phyloP scores from a whole-genome alignment of 768 basidiomycete species.

The Rickenella mellea region DNA sequence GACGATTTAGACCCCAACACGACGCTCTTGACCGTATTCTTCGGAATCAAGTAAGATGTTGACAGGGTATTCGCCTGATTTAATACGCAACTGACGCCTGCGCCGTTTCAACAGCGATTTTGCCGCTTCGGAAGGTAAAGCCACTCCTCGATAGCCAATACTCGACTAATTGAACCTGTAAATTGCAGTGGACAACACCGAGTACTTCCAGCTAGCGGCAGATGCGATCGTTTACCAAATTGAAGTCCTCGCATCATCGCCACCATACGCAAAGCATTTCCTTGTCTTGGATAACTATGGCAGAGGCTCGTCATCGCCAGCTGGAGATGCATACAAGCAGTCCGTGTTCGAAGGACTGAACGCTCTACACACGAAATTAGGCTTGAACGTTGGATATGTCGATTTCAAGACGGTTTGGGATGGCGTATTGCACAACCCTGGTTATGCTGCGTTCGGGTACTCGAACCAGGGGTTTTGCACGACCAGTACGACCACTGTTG shows the following conservation, averaged over 20 bases:
- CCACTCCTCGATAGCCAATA: background rate
- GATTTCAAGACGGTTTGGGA: constrained; percentile 43
- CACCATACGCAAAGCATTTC: constrained; percentile 41
- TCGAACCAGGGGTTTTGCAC: constrained; percentile 27
- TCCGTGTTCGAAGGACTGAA: constrained; percentile 32
- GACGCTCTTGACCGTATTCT: constrained; percentile 43
- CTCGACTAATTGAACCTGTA: too few species aligned
- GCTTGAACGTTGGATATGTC: constrained; percentile 33
- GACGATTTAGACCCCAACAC: constrained; percentile 34
- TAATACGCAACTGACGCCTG: too few species aligned
- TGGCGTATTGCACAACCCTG: constrained; percentile 34
- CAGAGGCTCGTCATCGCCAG: constrained; percentile 27
- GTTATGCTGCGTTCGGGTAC: constrained; percentile 40
- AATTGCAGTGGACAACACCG: background rate
- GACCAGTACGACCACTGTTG: constrained; percentile 8
- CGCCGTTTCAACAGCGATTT: constrained; percentile 4
- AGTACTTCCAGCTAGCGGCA: constrained; percentile 7
- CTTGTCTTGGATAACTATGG: constrained; percentile 44
- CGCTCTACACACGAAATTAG: constrained; percentile 20
- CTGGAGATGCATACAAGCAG: constrained; percentile 39
- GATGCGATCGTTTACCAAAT: constrained; percentile 38
- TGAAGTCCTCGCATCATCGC: constrained; percentile 32
- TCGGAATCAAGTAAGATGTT: constrained; percentile 40
- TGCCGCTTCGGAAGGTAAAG: background rate
- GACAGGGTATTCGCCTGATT: too few species aligned